These are phyloP conservation scores for Tylopilus subfusipes DNA, from an alignment of 768 basidiomycete genomes.

Conservation along the genomic window DNA sequence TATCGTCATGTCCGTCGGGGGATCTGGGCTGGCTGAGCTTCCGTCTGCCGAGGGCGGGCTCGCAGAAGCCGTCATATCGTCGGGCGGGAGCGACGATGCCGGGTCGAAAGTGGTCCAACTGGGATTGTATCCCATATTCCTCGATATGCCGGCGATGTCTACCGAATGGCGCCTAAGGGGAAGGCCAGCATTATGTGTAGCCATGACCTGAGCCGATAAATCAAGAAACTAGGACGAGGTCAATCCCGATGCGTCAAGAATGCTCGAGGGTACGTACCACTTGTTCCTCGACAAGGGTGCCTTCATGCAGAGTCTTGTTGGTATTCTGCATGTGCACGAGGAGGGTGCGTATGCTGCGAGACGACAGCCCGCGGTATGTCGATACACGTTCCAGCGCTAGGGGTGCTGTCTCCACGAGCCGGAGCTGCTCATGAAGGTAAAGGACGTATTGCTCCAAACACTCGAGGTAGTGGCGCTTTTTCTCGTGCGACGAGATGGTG, in stretches of 20 bases:
- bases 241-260: not conserved
- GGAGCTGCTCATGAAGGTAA: constrained; percentile 61
- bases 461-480: constrained; percentile 70
- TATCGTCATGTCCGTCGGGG: constrained; percentile 13
- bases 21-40: constrained; percentile 18
- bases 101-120: constrained; percentile 17
- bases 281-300: constrained; percentile 53
- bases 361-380: constrained; percentile 53
- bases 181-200: constrained; percentile 20
- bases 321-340: constrained; percentile 67
- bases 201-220: constrained; percentile 28
- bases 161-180: constrained; percentile 34
- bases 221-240: constrained; percentile 26
- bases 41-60: constrained; percentile 24
- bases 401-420: constrained; percentile 46
- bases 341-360: constrained; percentile 64
- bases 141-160: constrained; percentile 18
- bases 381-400: constrained; percentile 48
- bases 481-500: constrained; percentile 75
- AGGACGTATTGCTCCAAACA: constrained; percentile 69
- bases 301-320: constrained; percentile 46
- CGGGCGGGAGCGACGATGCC: constrained; percentile 8
- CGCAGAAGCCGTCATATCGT: constrained; percentile 21
- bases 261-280: constrained; percentile 35
- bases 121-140: constrained; percentile 8